phyloP scores from a whole-genome alignment of 139 green algal genomes.

The Chlamydomonas urium region DNA sequence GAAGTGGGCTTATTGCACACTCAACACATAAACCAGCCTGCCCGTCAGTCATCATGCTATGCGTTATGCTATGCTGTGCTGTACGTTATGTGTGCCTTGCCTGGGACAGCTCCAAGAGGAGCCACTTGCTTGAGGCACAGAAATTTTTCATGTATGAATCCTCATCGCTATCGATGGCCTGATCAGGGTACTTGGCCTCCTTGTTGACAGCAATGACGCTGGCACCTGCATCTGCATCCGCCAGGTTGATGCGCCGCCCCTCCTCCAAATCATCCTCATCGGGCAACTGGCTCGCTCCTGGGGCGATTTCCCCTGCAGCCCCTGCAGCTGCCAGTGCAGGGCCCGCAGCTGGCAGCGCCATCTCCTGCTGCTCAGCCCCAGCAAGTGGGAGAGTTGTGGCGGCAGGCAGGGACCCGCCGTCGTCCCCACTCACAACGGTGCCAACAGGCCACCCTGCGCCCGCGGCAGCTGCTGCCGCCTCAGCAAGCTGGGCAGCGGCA shows the following conservation, averaged over 20 bases:
- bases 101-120: constrained; percentile 10
- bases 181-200: constrained; percentile 60
- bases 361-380: not conserved
- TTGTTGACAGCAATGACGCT: constrained; percentile 75
- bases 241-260: constrained; percentile 39
- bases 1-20: too few species aligned
- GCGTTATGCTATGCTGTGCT: too few species aligned
- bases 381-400: not conserved
- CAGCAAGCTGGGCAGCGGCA: too few species aligned
- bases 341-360: not conserved
- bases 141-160: constrained; percentile 74
- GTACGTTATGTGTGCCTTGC: too few species aligned
- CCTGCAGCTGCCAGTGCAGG: not conserved
- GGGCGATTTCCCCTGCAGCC: not conserved
- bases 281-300: not conserved
- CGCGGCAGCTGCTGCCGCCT: too few species aligned
- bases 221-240: constrained; percentile 50
- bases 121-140: constrained; percentile 7
- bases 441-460: too few species aligned
- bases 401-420: too few species aligned
- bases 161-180: constrained; percentile 70
- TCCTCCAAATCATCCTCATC: constrained; percentile 19
- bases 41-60: too few species aligned
- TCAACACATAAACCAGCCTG: too few species aligned
- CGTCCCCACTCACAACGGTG: too few species aligned